These are phyloP conservation scores for Pyracantha coccinea DNA, from an alignment of 331 rosid genomes.

Conservation along the genomic window DNA sequence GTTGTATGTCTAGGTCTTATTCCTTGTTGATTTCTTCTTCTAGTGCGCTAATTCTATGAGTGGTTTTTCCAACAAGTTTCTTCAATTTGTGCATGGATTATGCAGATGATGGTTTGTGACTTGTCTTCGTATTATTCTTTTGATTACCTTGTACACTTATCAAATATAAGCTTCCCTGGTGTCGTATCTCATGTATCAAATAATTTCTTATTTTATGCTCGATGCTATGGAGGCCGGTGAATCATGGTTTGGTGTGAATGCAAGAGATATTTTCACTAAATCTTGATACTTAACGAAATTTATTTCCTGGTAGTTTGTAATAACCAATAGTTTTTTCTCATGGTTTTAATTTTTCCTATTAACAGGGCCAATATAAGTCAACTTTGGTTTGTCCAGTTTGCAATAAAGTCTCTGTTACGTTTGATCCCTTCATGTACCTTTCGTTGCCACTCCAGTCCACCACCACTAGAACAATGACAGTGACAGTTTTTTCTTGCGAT, in stretches of 20 bases:
- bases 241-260: neutral
- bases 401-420: conserved; percentile 95
- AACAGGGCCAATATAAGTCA: conserved; percentile 96
- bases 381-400: conserved; percentile 97
- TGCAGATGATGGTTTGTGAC: neutral
- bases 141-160: neutral
- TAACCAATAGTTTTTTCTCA: neutral
- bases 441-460: conserved; percentile 91
- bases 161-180: neutral
- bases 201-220: neutral
- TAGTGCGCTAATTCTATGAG: neutral
- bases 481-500: conserved; percentile 69
- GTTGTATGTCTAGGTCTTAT: neutral
- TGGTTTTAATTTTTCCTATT: conserved; percentile 10
- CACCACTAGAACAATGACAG: conserved; percentile 64
- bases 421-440: conserved; percentile 99
- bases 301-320: neutral
- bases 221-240: neutral
- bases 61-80: neutral
- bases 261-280: neutral
- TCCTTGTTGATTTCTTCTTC: neutral
- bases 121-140: neutral
- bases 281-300: neutral
- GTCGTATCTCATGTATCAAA: neutral
- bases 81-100: neutral